These are phyloP conservation scores for Hysterium pulicare DNA, from an alignment of 2,329 filamentous ascomycete species.

Conservation along the genomic window DNA sequence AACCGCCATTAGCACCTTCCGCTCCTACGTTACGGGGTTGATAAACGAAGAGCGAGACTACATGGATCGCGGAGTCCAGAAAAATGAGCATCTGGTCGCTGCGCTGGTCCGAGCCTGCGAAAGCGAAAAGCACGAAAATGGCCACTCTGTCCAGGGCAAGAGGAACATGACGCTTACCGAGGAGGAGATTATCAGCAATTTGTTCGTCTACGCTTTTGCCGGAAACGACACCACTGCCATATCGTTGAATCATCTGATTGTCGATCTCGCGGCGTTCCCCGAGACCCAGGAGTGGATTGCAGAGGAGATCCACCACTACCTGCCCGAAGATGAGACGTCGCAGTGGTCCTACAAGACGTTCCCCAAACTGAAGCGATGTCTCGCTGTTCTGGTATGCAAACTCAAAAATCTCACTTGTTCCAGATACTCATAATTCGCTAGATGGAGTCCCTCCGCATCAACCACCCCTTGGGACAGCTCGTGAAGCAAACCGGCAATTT, in stretches of 20 bases:
- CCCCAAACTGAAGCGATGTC: conserved; percentile 41
- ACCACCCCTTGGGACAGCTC: conserved; percentile 10
- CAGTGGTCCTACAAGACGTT: conserved; percentile 41
- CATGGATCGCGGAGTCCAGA: conserved; percentile 3
- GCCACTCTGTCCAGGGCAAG: too few relatives aligned
- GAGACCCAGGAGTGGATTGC: conserved; percentile 46
- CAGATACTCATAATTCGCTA: neutral
- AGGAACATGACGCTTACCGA: conserved; percentile 10
- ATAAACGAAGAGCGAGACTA: conserved; percentile 9
- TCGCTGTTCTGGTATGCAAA: conserved; percentile 44
- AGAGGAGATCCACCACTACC: conserved; percentile 36
- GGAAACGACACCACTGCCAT: conserved; percentile 52
- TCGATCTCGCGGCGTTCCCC: conserved; percentile 45
- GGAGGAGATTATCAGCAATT: conserved; percentile 49
- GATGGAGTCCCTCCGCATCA: conserved; percentile 13
- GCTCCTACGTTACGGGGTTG: conserved; percentile 7
- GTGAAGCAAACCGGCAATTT: conserved; percentile 6
- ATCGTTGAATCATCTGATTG: conserved; percentile 41
- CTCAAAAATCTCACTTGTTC: neutral
- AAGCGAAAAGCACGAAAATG: conserved; percentile 1
- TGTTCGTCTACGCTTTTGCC: conserved; percentile 49
- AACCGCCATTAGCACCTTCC: conserved; percentile 8
- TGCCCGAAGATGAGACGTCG: conserved; percentile 9
- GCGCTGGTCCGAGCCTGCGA: conserved; percentile 9
- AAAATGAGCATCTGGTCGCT: conserved; percentile 8